These are phyloP conservation scores for Pseudophaeomoniella oleicola DNA, from an alignment of 2,329 filamentous ascomycete genomes.

Conservation along the genomic window DNA sequence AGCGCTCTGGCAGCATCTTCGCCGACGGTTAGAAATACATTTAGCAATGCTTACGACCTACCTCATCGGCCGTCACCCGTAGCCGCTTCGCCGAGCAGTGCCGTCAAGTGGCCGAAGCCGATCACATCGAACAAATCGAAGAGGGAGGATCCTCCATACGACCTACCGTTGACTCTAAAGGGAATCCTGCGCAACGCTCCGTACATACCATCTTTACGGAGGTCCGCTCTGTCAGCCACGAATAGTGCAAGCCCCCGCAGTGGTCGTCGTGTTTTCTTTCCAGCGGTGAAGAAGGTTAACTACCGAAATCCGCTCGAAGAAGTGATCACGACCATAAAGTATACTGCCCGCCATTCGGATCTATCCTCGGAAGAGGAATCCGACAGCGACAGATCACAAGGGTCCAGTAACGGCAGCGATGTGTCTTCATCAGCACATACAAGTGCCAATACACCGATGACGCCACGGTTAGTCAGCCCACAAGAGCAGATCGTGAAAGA, in stretches of 20 bases:
- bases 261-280: slow-evolving; percentile 32
- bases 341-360: slow-evolving; percentile 42
- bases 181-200: slow-evolving; percentile 34
- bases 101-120: slow-evolving; percentile 4
- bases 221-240: slow-evolving; percentile 24
- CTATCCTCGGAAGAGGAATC: slow-evolving; percentile 17
- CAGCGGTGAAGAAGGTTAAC: slow-evolving; percentile 41
- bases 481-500: slow-evolving; percentile 7
- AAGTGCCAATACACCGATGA: neutral
- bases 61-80: slow-evolving; percentile 21
- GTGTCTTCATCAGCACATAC: neutral
- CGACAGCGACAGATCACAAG: slow-evolving; percentile 4
- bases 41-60: slow-evolving; percentile 42
- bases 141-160: slow-evolving; percentile 20
- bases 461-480: neutral
- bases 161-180: slow-evolving; percentile 27
- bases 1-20: slow-evolving; percentile 34
- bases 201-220: slow-evolving; percentile 16
- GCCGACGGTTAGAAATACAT: slow-evolving; percentile 47
- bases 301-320: slow-evolving; percentile 43
- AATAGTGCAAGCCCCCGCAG: slow-evolving; percentile 18
- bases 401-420: slow-evolving; percentile 2
- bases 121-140: slow-evolving; percentile 6
- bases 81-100: slow-evolving; percentile 16
- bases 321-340: slow-evolving; percentile 41